Conservation (phyloP, 352 stramenopile species). For the Globisporangium megalacanthum region DNA sequence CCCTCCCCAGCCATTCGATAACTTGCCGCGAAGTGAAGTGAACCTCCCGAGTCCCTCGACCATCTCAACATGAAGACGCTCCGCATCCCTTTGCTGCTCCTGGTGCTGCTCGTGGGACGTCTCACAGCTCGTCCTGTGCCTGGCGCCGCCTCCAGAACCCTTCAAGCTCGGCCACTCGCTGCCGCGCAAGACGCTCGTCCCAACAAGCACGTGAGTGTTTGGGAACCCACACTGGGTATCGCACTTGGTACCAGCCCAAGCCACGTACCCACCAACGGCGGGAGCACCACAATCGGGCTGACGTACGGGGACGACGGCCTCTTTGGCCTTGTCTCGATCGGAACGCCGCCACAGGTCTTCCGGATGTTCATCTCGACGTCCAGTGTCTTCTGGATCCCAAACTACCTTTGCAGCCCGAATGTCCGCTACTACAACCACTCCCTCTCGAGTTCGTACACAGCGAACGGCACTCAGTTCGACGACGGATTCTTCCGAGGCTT, state of each 20-base stretch:
- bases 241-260: neutral
- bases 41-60: too few relatives aligned
- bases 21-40: too few relatives aligned
- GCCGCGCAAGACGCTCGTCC: too few relatives aligned
- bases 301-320: neutral
- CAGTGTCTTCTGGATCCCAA: neutral
- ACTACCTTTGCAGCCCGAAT: neutral
- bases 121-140: too few relatives aligned
- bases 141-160: too few relatives aligned
- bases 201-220: neutral
- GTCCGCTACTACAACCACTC: slow-evolving; percentile 11
- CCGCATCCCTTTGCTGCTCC: too few relatives aligned
- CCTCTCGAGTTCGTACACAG: slow-evolving; percentile 7
- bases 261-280: neutral
- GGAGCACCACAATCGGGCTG: slow-evolving; percentile 1
- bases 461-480: slow-evolving; percentile 4
- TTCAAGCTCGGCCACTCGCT: too few relatives aligned
- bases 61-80: too few relatives aligned
- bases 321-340: slow-evolving; percentile 3
- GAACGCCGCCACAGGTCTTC: slow-evolving; percentile 5
- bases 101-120: too few relatives aligned
- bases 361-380: neutral
- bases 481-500: slow-evolving; percentile 1
- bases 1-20: too few relatives aligned
- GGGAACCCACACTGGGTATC: neutral